A percentile compares a stretch with the other conserved stretches of the same genome.
phyloP scores from a whole-genome alignment of 2,329 filamentous ascomycete genomes.

The Alternaria sp. region DNA sequence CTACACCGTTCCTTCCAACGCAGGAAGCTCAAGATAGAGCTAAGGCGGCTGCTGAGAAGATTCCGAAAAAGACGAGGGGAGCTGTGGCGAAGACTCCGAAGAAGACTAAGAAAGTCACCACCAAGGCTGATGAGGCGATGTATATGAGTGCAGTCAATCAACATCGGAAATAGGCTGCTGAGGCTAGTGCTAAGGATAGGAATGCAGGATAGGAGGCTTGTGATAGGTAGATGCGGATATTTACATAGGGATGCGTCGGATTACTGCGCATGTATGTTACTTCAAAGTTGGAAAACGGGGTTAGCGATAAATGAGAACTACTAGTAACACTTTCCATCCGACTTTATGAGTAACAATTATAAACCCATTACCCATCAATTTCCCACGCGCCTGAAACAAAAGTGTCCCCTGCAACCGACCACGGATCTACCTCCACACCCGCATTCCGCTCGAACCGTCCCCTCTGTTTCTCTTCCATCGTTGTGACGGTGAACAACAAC shows the following conservation, averaged over 20 bases:
- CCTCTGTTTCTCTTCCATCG: neutral
- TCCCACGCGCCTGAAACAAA: neutral
- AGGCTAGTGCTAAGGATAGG: neutral
- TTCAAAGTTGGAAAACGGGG: neutral
- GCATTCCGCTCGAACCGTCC: neutral
- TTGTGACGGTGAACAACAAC: neutral
- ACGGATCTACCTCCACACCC: neutral
- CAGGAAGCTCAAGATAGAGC: too few relatives aligned
- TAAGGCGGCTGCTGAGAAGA: neutral
- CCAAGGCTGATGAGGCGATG: too few relatives aligned
- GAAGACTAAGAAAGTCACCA: neutral
- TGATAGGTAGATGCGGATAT: neutral
- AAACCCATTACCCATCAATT: neutral
- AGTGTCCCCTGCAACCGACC: neutral
- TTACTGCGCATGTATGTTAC: neutral
- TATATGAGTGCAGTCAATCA: too few relatives aligned
- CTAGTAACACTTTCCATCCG: neutral
- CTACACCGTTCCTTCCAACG: too few relatives aligned
- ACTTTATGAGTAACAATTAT: rapidly evolving
- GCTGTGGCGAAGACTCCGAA: neutral
- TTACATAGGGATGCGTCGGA: neutral
- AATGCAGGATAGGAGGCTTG: neutral
- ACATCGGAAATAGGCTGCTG: neutral
- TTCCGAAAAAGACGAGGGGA: neutral
- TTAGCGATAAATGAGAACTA: neutral